Conservation (phyloP, 345 rosid species). For the Pelargonium nanum region DNA sequence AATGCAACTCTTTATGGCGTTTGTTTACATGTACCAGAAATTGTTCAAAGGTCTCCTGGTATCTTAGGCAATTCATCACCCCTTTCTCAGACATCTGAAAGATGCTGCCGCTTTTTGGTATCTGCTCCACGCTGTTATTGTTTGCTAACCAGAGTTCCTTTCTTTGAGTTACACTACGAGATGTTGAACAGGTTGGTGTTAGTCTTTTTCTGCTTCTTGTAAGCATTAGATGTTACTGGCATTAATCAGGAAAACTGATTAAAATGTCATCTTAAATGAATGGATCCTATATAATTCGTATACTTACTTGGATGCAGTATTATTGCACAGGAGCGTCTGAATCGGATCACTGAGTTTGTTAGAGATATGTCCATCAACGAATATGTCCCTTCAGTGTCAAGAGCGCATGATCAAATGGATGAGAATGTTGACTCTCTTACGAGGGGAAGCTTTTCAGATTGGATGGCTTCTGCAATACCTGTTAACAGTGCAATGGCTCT, state of each 20-base stretch:
- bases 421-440: conserved; percentile 25
- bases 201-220: not conserved
- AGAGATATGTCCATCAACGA: conserved; percentile 56
- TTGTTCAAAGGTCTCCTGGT: conserved; percentile 88
- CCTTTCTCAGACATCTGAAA: conserved; percentile 39
- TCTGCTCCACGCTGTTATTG: conserved; percentile 99
- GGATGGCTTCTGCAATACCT: conserved; percentile 79
- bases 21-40: conserved; percentile 85
- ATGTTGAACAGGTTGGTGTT: conserved; percentile 75
- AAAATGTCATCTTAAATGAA: too few relatives aligned
- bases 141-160: conserved; percentile 80
- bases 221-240: conserved; percentile 10
- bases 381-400: conserved; percentile 30
- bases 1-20: conserved; percentile 86
- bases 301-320: conserved; percentile 56
- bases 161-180: conserved; percentile 92
- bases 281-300: too few relatives aligned
- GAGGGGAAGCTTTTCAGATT: conserved; percentile 34
- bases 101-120: conserved; percentile 63
- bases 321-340: conserved; percentile 93
- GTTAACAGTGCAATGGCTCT: conserved; percentile 60
- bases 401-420: conserved; percentile 27
- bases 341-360: conserved; percentile 74
- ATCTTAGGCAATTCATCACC: conserved; percentile 52
- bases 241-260: not conserved